Evolutionary conservation across 106 monocot species (phyloP), one percentile per base, ranked within the genome.

Genomic region (Dioscorea zingiberensis): DNA sequence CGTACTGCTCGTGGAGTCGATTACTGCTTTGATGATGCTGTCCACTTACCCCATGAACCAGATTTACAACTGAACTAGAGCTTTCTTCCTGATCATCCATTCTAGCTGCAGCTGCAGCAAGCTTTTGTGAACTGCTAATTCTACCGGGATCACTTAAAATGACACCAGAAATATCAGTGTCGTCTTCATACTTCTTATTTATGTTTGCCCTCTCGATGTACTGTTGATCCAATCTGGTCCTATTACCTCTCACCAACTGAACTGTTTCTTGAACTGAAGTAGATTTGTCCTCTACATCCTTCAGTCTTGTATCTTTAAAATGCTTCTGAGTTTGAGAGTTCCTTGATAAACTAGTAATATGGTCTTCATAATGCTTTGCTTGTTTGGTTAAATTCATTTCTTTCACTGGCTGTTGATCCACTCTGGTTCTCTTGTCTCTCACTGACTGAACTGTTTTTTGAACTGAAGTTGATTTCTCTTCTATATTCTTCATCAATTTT

Each of bases 21-120:
- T 59, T 14, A 15, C 54, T 59, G 1, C 16, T 16, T 26, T 46
- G n/a, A 16, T 54, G 47, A 7, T 29, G 3, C 10, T 79, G 47
- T 32, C 67, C 60, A n/a, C 17, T 69, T 25, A 7, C 21, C 12
- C 51, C 54, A 19, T 47, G 57, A 55, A 63, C 49, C 10, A 32
- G 38, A 60, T 66, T 56, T 47, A n/a, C n/a, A n/a, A 48, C 63
- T 54, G 63, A 55, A 63, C 54, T 66, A 51, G 77, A 77, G 27
- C 29, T 66, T 23, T 62, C 32, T 23, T 65, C 48, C 46, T 3
- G 45, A 21, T 57, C 32, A 47, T 45, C 64, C 8, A 28, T n/a
- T 56, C n/a, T 47, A 13, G 64, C 11, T 38, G 46, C 53, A 13
- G 64, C 11, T 38, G 46, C 53, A n/a, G 27, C 10, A 66, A 60